Evolutionary conservation across 2,329 filamentous ascomycete species (phyloP).

Genomic region (Diaporthe capsici): DNA sequence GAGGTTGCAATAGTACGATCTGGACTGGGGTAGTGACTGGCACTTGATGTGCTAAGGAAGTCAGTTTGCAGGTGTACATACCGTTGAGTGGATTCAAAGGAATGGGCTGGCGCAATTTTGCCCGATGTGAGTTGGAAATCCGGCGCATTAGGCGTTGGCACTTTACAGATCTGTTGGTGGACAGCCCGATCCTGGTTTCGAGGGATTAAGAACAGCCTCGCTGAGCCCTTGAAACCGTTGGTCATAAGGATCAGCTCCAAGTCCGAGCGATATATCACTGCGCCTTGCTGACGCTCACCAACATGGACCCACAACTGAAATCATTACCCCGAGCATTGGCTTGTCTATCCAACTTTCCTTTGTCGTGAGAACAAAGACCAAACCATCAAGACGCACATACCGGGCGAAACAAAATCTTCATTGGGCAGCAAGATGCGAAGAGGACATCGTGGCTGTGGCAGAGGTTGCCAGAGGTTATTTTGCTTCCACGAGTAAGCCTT

Average conservation of each 20-base stretch:
- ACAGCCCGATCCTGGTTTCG: neutral
- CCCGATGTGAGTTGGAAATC: neutral
- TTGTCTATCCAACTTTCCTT: neutral
- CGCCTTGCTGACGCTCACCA: conserved; percentile 1
- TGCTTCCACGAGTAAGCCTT: neutral
- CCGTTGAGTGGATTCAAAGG: neutral
- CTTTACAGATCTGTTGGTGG: neutral
- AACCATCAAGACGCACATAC: neutral
- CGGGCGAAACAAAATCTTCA: neutral
- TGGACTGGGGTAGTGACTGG: too few relatives aligned
- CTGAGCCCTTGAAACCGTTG: neutral
- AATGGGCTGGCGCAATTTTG: neutral
- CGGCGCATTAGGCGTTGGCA: neutral
- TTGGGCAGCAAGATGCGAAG: conserved; percentile 3
- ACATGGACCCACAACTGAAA: neutral
- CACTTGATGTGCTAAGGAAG: neutral
- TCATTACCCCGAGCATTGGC: neutral
- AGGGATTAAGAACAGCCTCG: neutral
- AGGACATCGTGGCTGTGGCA: conserved; percentile 6
- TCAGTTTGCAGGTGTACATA: neutral
- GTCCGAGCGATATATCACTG: neutral
- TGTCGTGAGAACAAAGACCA: neutral
- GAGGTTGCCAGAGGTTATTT: neutral
- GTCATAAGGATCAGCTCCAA: neutral
- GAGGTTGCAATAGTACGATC: neutral